These are phyloP conservation scores for Cryptococcus jaspeensis DNA, from an alignment of 1,284 basidiomycete species.

Conservation along the genomic window DNA sequence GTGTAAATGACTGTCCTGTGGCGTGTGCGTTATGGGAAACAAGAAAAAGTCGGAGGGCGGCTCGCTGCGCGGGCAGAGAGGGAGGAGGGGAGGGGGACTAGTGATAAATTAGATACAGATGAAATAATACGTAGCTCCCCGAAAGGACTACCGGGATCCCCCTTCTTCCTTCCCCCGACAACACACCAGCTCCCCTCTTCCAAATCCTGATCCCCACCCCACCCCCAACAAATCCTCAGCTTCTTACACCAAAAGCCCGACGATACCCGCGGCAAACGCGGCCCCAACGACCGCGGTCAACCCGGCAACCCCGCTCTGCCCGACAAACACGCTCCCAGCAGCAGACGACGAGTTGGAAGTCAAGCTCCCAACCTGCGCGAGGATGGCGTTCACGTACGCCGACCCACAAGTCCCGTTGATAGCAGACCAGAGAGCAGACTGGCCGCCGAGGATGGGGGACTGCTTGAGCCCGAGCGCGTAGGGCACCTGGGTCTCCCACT, in stretches of 20 bases:
- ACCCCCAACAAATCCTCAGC: too few species aligned
- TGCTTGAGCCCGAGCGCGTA: slow-evolving; percentile 70
- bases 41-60: too few species aligned
- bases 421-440: slow-evolving; percentile 64
- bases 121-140: too few species aligned
- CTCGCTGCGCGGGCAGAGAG: too few species aligned
- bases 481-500: slow-evolving; percentile 65
- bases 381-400: slow-evolving; percentile 47
- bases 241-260: slow-evolving; percentile 20
- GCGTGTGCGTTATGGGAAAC: too few species aligned
- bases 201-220: too few species aligned
- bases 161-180: too few species aligned
- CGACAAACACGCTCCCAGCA: slow-evolving; percentile 21
- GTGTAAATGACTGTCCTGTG: too few species aligned
- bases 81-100: too few species aligned
- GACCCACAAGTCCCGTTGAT: slow-evolving; percentile 56
- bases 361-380: slow-evolving; percentile 39
- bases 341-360: slow-evolving; percentile 24
- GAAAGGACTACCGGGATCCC: too few species aligned
- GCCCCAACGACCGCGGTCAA: slow-evolving; percentile 17
- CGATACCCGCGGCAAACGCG: slow-evolving; percentile 28
- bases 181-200: too few species aligned
- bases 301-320: slow-evolving; percentile 9
- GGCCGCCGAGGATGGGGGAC: slow-evolving; percentile 66
- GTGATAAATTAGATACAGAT: too few species aligned